These are phyloP conservation scores for Pyrenophora tritici-repentis DNA, from an alignment of 2,329 filamentous ascomycete genomes.

Conservation along the genomic window DNA sequence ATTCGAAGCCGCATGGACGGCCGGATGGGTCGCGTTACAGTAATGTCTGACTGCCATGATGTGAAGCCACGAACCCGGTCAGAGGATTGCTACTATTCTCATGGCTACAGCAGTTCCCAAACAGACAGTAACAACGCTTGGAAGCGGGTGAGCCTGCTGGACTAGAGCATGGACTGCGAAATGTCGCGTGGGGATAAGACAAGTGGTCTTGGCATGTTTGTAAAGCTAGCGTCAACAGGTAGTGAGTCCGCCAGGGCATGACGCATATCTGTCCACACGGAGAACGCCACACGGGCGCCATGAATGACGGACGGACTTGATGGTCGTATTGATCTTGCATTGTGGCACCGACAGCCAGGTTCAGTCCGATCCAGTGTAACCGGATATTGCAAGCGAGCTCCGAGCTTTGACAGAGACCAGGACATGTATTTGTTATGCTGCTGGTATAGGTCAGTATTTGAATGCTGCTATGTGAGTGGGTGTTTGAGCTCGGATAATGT, in stretches of 20 bases:
- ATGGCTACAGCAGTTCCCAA: constrained; percentile 8
- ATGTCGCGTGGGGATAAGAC: constrained; percentile 38
- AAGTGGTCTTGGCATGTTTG: constrained; percentile 27
- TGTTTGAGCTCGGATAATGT: neutral
- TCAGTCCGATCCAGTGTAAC: constrained; percentile 43
- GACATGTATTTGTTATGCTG: constrained; percentile 9
- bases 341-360: constrained; percentile 45
- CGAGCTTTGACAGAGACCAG: neutral
- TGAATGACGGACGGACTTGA: constrained; percentile 31
- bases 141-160: constrained; percentile 5
- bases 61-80: constrained; percentile 19
- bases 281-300: constrained; percentile 42
- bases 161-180: constrained; percentile 24
- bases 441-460: neutral
- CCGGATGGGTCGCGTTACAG: constrained; percentile 23
- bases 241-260: constrained; percentile 29
- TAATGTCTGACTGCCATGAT: constrained; percentile 28
- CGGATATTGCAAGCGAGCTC: constrained; percentile 23
- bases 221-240: constrained; percentile 26
- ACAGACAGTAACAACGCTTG: constrained; percentile 22
- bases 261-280: constrained; percentile 39
- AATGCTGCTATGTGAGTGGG: too few relatives aligned
- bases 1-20: constrained; percentile 16
- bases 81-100: constrained; percentile 11
- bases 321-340: constrained; percentile 46